These are phyloP conservation scores for Vigna unguiculata DNA, from an alignment of 306 rosid species.

Conservation along the genomic window DNA sequence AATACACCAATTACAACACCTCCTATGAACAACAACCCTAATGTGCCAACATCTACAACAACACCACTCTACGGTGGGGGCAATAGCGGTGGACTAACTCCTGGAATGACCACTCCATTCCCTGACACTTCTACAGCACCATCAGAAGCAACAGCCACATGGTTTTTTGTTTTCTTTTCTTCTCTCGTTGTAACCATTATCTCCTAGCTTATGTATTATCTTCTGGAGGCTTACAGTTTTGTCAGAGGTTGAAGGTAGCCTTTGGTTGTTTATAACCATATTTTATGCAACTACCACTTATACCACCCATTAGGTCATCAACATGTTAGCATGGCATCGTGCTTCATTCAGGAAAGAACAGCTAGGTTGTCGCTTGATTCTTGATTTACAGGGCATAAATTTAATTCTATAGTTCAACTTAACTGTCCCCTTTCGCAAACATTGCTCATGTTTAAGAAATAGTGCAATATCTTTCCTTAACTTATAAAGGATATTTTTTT, in stretches of 20 bases:
- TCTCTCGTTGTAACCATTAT: conserved; percentile 39
- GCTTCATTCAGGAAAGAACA: conserved; percentile 39
- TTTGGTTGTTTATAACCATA: conserved; percentile 49
- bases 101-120: conserved; percentile 57
- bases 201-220: conserved; percentile 41
- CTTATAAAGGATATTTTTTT: background rate
- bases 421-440: conserved; percentile 18
- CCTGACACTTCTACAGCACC: conserved; percentile 56
- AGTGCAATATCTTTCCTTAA: conserved; percentile 35
- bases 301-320: conserved; percentile 46
- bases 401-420: conserved; percentile 48
- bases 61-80: conserved; percentile 55
- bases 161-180: conserved; percentile 36
- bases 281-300: conserved; percentile 22
- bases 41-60: conserved; percentile 53
- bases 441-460: conserved; percentile 10
- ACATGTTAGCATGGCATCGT: conserved; percentile 45
- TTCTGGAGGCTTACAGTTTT: conserved; percentile 71
- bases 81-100: conserved; percentile 46
- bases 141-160: conserved; percentile 29
- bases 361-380: conserved; percentile 39
- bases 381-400: conserved; percentile 46
- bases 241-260: conserved; percentile 58
- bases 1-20: conserved; percentile 56
- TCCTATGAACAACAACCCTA: conserved; percentile 52